phyloP scores from a whole-genome alignment of 495 filamentous ascomycete species.

The Penicillium steckii region DNA sequence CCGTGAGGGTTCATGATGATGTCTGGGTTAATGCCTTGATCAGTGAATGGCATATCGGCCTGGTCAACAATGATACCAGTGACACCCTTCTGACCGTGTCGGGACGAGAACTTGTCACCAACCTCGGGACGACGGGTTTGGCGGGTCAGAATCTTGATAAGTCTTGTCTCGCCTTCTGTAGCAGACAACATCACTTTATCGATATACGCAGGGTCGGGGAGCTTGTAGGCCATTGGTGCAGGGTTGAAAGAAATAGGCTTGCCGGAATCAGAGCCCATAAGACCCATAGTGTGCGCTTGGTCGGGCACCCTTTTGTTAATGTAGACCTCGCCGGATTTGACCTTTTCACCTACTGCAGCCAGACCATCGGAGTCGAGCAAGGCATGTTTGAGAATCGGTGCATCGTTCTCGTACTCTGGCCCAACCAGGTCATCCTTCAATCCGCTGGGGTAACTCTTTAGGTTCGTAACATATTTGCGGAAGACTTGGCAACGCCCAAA shows the following conservation, averaged over 20 bases:
- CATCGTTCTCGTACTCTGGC: slow-evolving; percentile 57
- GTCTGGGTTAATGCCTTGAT: slow-evolving; percentile 85
- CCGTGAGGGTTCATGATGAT: slow-evolving; percentile 99
- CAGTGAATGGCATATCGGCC: slow-evolving; percentile 95
- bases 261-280: slow-evolving; percentile 62
- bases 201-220: slow-evolving; percentile 80
- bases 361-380: slow-evolving; percentile 78
- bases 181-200: slow-evolving; percentile 91
- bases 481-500: slow-evolving; percentile 97
- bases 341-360: slow-evolving; percentile 74
- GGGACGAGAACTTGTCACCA: slow-evolving; percentile 97
- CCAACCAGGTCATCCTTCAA: slow-evolving; percentile 70
- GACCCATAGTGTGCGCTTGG: slow-evolving; percentile 61
- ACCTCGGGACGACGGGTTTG: slow-evolving; percentile 93
- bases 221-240: slow-evolving; percentile 75
- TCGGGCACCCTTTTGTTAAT: slow-evolving; percentile 82
- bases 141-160: slow-evolving; percentile 88
- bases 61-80: slow-evolving; percentile 94
- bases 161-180: slow-evolving; percentile 73
- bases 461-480: slow-evolving; percentile 74
- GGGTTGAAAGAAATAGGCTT: slow-evolving; percentile 58
- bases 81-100: slow-evolving; percentile 98
- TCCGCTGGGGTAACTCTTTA: slow-evolving; percentile 80
- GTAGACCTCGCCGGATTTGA: slow-evolving; percentile 75
- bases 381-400: slow-evolving; percentile 67